phyloP scores from a whole-genome alignment of 1,284 basidiomycete species.

The Rhodotorula sp. region DNA sequence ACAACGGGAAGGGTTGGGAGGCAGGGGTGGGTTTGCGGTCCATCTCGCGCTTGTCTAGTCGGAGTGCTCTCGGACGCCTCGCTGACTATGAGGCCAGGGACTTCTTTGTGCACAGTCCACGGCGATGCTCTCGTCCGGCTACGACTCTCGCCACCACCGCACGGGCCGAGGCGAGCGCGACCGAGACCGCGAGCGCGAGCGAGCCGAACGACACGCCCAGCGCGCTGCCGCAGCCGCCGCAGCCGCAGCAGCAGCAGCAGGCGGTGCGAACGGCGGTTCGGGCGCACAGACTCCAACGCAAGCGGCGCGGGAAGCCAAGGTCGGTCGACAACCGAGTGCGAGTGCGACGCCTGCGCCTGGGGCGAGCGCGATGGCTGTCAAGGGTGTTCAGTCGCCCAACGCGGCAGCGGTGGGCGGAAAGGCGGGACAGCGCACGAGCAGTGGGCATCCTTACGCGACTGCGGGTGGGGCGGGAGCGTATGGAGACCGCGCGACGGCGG shows the following conservation, averaged over 20 bases:
- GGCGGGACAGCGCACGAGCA: slow-evolving; percentile 11
- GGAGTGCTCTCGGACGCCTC: background rate
- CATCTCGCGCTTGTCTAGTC: no score
- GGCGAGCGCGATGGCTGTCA: slow-evolving; percentile 68
- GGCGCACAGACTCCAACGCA: background rate
- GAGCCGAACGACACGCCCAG: slow-evolving; percentile 53
- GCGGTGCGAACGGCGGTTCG: slow-evolving; percentile 1
- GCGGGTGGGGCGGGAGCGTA: slow-evolving; percentile 9
- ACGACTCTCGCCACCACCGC: slow-evolving; percentile 47
- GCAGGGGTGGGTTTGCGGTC: slow-evolving; percentile 58
- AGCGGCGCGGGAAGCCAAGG: slow-evolving; percentile 8
- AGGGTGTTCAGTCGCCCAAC: slow-evolving; percentile 63
- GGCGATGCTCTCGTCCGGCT: slow-evolving; percentile 45
- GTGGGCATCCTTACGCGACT: slow-evolving; percentile 31
- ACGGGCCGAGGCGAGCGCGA: slow-evolving; percentile 42
- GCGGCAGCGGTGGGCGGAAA: background rate
- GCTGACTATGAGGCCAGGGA: no score
- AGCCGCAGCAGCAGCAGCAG: slow-evolving; percentile 43
- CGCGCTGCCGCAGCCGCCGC: slow-evolving; percentile 48
- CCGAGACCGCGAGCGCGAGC: slow-evolving; percentile 50
- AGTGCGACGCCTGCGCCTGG: slow-evolving; percentile 57
- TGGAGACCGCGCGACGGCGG: slow-evolving; percentile 2
- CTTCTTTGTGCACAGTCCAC: slow-evolving; percentile 39
- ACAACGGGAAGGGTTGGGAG: slow-evolving; percentile 94
- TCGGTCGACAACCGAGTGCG: slow-evolving; percentile 10